phyloP scores from a whole-genome alignment of 2,329 filamentous ascomycete species.

The Chrysoporthe puriensis region DNA sequence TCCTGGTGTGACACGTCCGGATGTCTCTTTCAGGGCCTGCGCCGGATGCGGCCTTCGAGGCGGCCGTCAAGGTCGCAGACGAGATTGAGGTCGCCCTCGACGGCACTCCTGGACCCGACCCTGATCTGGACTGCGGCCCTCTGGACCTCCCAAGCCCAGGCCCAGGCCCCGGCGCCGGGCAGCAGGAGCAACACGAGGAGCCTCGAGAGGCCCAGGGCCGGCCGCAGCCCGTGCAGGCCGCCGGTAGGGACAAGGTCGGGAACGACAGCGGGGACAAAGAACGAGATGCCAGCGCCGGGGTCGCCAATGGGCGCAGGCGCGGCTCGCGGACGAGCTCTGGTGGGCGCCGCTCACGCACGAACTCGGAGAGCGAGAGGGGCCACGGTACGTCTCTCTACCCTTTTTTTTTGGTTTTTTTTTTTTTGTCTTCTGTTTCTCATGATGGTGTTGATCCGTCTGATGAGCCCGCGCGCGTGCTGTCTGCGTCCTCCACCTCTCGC shows the following conservation, averaged over 20 bases:
- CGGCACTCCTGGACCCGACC: conserved; percentile 12
- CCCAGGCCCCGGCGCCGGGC: conserved; percentile 9
- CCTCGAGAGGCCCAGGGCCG: conserved; percentile 11
- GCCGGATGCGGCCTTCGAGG: conserved; percentile 28
- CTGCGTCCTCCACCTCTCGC: background rate
- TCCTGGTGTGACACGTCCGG: conserved; percentile 22
- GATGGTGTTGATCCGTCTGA: conserved; percentile 4
- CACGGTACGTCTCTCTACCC: conserved; percentile 11
- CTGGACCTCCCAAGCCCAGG: conserved; percentile 11
- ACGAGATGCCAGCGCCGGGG: conserved; percentile 6
- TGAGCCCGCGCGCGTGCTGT: background rate
- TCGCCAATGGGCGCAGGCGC: background rate
- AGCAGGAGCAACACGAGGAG: conserved; percentile 4
- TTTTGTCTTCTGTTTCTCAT: background rate
- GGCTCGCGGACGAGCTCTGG: conserved; percentile 13
- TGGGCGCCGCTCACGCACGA: conserved; percentile 11
- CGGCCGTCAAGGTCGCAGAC: conserved; percentile 26
- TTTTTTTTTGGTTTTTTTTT: background rate
- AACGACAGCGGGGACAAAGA: background rate
- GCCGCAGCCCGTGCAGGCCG: conserved; percentile 12
- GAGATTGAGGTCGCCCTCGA: conserved; percentile 28
- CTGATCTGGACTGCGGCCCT: conserved; percentile 3
- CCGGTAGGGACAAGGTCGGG: background rate
- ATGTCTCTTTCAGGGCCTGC: conserved; percentile 23
- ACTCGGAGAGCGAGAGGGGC: conserved; percentile 21